A percentile compares a stretch with the other conserved stretches of the same genome.
These are phyloP conservation scores for Ramichloridium luteum DNA, from an alignment of 2,329 filamentous ascomycete species.

Conservation along the genomic window DNA sequence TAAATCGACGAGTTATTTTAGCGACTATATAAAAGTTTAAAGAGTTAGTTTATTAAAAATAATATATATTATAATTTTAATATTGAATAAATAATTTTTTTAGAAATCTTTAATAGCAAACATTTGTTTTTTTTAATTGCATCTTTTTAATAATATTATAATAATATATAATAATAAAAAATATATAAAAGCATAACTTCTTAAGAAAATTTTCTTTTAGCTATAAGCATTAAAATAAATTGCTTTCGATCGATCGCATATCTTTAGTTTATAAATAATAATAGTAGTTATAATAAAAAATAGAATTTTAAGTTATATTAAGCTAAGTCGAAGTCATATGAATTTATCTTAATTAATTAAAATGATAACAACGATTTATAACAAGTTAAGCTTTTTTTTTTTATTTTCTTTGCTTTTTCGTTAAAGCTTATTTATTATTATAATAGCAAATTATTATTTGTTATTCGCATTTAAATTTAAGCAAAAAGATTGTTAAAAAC, in stretches of 20 bases:
- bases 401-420: not conserved
- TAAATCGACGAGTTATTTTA: constrained; percentile 6
- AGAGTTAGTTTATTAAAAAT: constrained; percentile 12
- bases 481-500: too few species aligned
- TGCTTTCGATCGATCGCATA: constrained; percentile 4
- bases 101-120: constrained; percentile 16
- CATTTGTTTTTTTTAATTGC: constrained; percentile 20
- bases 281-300: constrained; percentile 1
- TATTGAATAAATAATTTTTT: constrained; percentile 15
- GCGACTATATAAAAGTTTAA: constrained; percentile 5
- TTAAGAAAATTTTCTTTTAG: constrained; percentile 1
- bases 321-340: not conserved
- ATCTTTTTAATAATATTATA: constrained; percentile 20
- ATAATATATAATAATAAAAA: constrained; percentile 15
- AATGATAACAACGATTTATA: not conserved
- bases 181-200: constrained; percentile 3
- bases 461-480: not conserved
- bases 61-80: constrained; percentile 11
- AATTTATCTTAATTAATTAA: constrained; percentile 2
- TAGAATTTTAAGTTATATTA: constrained; percentile 3
- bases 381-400: not conserved
- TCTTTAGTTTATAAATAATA: constrained; percentile 6
- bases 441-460: constrained; percentile 1
- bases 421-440: constrained; percentile 1
- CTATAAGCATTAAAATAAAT: constrained; percentile 1